Evolutionary conservation across 179 eudicot species (phyloP), one percentile per base, ranked within the genome.

Genomic region (Gypsophila paniculata): DNA sequence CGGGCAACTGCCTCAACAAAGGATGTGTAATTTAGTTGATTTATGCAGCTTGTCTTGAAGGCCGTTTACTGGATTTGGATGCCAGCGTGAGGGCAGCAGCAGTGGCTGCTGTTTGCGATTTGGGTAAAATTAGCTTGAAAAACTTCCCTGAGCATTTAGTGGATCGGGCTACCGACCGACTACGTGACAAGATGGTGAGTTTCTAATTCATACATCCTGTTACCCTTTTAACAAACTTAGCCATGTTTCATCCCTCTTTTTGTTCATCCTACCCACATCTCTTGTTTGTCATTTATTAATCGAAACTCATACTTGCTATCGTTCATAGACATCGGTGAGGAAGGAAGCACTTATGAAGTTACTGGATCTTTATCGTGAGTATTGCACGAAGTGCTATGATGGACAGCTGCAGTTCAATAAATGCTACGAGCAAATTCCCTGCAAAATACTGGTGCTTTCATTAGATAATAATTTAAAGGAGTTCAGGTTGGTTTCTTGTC

Each of bases 151-250:
- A 80, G 71, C 80, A 76, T 38, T 79, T 88, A 55, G 73, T 94
- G 55, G 67, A 77, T 82, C 85, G 73, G 66, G 88, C 82, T 68
- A 82, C 85, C 34, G 91, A 91, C 68, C 79, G 99, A 68, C 94
- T 94, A 65, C 94, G 97, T 65, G 99, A 94, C 77, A 94, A 91
- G 83, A 88, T 85, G 96, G 99, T 94, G 74, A 55, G 11, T 38
- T n/a, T 72, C 79, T 46, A 57, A 73, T 44, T 39, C 44, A 22
- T 9, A 46, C 59, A 55, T 71, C 71, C 15, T 81, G 12, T 29
- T 23, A n/a, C 52, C 61, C 14, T 64, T 19, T 17, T 32, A 61
- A 52, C 21, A 60, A 34, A 10, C 18, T 39, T n/a, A 22, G 0
- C 8, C 23, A 26, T 44, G 32, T 21, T 15, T n/a, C 19, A 19